Conservation (phyloP, 129 eudicot genomes). For the Centrapalus pauciflorus region DNA sequence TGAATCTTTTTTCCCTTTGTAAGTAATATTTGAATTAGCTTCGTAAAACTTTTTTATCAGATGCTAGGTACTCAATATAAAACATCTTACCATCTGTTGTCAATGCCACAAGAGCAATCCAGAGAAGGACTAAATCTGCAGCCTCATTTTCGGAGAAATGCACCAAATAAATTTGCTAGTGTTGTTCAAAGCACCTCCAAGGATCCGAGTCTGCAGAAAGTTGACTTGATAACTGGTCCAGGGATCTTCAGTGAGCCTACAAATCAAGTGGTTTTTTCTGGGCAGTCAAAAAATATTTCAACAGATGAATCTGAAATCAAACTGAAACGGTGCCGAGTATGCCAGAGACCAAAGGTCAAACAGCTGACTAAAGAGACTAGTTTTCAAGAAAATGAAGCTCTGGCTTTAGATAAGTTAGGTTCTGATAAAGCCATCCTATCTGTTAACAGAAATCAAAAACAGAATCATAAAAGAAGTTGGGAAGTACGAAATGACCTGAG, state of each 20-base stretch:
- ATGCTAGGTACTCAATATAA: constrained; percentile 23
- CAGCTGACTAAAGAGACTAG: constrained; percentile 27
- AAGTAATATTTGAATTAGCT: not conserved
- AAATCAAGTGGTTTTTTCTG: constrained; percentile 16
- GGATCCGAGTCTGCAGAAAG: not conserved
- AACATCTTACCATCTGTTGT: constrained; percentile 19
- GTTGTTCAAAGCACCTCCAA: constrained; percentile 12
- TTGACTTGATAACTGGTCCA: constrained; percentile 9
- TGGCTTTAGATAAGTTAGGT: not conserved
- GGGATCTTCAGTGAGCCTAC: constrained; percentile 1
- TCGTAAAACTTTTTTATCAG: constrained; percentile 18
- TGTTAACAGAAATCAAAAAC: constrained; percentile 1
- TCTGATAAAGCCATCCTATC: not conserved
- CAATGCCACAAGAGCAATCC: constrained; percentile 17
- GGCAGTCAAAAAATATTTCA: constrained; percentile 19
- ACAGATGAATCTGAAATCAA: constrained; percentile 16
- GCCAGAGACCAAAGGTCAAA: constrained; percentile 29
- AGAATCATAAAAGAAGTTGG: constrained; percentile 22
- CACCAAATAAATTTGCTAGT: not conserved
- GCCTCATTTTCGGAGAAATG: constrained; percentile 1
- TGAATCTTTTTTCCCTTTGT: not conserved
- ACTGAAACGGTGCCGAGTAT: constrained; percentile 33
- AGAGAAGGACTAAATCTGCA: constrained; percentile 7
- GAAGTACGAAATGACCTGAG: constrained; percentile 12
- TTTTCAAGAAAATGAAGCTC: constrained; percentile 2